phyloP scores from a whole-genome alignment of 495 filamentous ascomycete genomes.

The Daldinia loculata region DNA sequence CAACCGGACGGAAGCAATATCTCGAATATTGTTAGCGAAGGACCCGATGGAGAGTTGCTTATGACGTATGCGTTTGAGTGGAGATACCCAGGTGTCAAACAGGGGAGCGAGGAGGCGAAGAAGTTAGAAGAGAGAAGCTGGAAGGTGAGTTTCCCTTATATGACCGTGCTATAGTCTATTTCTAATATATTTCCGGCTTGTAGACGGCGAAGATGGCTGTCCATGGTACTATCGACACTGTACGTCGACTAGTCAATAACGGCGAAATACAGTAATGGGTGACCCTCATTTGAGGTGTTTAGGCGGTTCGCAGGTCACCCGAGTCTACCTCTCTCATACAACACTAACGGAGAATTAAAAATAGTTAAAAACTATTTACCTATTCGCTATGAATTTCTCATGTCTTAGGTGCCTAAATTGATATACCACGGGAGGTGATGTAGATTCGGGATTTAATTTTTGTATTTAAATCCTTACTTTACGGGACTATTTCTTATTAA shows the following conservation, averaged over 20 bases:
- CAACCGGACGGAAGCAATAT: constrained; percentile 51
- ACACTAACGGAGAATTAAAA: neutral
- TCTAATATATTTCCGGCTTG: neutral
- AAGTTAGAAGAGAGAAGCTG: constrained; percentile 44
- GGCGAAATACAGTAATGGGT: constrained; percentile 40
- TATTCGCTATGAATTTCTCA: neutral
- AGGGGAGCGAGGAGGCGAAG: constrained; percentile 44
- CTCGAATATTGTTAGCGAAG: constrained; percentile 47
- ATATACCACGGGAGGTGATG: neutral
- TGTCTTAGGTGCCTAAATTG: no score
- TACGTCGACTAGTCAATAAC: constrained; percentile 46
- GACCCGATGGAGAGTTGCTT: constrained; percentile 44
- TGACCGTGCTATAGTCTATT: neutral
- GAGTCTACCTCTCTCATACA: no score
- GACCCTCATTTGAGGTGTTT: neutral
- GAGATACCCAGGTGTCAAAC: constrained; percentile 43
- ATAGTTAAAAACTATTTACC: neutral
- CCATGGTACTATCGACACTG: constrained; percentile 50
- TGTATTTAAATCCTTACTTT: no score
- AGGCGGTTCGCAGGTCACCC: neutral
- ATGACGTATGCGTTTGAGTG: constrained; percentile 56
- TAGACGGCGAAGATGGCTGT: constrained; percentile 54
- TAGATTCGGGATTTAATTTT: neutral
- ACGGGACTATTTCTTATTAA: no score
- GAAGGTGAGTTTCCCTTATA: constrained; percentile 41